A percentile compares a stretch with the other conserved stretches of the same genome.
These are phyloP conservation scores for Coelastrella sp. DNA, from an alignment of 139 green algal genomes.

Conservation along the genomic window DNA sequence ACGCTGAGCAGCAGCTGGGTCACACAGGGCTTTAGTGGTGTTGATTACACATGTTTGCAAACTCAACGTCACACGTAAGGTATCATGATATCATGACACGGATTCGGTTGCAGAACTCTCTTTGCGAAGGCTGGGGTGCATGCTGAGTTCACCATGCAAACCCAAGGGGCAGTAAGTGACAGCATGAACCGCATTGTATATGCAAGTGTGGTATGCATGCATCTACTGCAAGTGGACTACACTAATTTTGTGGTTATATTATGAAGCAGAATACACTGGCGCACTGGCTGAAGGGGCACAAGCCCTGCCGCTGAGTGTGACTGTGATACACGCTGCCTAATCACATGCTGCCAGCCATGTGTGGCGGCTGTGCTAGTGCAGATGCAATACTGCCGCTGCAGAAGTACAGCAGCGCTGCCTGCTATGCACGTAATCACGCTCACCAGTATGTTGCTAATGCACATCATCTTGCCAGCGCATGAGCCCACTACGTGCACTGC, in stretches of 20 bases:
- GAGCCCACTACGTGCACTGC: neutral
- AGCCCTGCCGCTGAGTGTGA: too few relatives aligned
- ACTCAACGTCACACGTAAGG: neutral
- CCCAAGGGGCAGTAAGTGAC: neutral
- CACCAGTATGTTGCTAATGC: constrained; percentile 35
- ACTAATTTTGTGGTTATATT: neutral
- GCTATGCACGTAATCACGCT: neutral
- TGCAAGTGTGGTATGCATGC: neutral
- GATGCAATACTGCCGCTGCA: neutral
- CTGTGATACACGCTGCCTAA: too few relatives aligned
- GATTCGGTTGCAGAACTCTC: neutral
- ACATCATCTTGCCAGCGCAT: constrained; percentile 29
- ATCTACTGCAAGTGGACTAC: neutral
- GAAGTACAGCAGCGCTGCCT: neutral
- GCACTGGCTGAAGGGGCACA: too few relatives aligned
- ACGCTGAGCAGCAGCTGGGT: neutral
- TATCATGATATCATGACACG: neutral
- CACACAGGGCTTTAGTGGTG: neutral
- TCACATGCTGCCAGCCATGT: too few relatives aligned
- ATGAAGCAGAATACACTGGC: neutral
- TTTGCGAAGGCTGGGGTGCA: too few relatives aligned
- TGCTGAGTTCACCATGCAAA: too few relatives aligned
- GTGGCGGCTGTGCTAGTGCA: neutral
- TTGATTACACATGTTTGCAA: neutral
- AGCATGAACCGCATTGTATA: neutral